Base-by-base conservation (phyloP, 1,284 basidiomycete genomes). In the Sphaerobolus stellatus region DNA sequence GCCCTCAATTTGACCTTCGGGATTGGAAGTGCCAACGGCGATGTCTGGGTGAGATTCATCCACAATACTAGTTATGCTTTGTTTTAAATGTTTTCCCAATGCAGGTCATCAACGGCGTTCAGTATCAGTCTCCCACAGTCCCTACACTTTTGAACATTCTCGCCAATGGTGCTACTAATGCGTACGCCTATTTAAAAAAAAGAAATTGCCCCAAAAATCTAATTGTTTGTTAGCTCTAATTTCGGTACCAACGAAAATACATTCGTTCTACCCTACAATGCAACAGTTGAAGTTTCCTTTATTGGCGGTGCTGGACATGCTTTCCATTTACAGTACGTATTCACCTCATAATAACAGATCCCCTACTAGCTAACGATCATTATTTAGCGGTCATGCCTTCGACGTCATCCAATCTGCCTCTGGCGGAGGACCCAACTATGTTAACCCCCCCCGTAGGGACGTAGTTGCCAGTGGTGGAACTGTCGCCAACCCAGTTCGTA, bases 361-460 rank as follows among this genome's bases (percentile, higher is more conserved):
- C 22, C 41, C 16, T 22, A 27, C 13, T 43, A 27, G 28, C 28
- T 24, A 3, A 43, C 41, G 13, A n/a, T n/a, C n/a, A n/a, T 6
- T 43, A 7, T 24, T 11, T 43, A 57, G 56, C 27, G 56, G 56
- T 22, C 56, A 58, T 33, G 31, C 48, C 16, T 58, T 58, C 30
- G 22, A n/a, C 18, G 56, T 58, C 30, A 31, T 58, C 13, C 54
- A 58, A 24, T 49, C 48, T 27, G 53, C 53, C 18, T 30, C 33
- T 22, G 56, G 56, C 14, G 48, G 46, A 1, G 16, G 24, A 28
- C 45, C 47, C 11, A 58, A 58, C 44, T 58, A 44, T 55, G 61
- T 59, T 11, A 65, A 78, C 54, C 78, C 79, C 29, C 61, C 70
- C 16, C 61, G 66, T 27, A 68, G 75, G 29, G 75, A 75, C 56